A percentile compares a stretch with the other conserved stretches of the same genome.
Evolutionary conservation across 2,329 filamentous ascomycete species (phyloP).

Genomic region (Neoscytalidium dimidiatum): DNA sequence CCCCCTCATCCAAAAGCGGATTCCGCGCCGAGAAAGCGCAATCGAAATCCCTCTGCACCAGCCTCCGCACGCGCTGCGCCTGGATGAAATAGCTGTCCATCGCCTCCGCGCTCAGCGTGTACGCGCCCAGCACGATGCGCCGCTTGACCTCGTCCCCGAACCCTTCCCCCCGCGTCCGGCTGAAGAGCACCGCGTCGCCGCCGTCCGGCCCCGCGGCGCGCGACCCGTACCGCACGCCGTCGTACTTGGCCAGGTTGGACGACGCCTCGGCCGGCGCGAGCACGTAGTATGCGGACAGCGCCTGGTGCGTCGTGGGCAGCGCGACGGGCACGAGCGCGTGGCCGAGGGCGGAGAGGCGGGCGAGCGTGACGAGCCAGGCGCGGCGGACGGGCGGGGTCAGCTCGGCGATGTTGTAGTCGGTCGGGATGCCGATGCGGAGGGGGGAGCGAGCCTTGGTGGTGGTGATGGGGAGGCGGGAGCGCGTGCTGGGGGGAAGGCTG

Average conservation of each 20-base stretch:
- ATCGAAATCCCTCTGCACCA: slow-evolving; percentile 88
- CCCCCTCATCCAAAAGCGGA: slow-evolving; percentile 54
- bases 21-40: slow-evolving; percentile 70
- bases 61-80: slow-evolving; percentile 80
- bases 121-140: slow-evolving; percentile 85
- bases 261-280: slow-evolving; percentile 93
- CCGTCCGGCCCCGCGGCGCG: slow-evolving; percentile 57
- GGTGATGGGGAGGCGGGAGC: slow-evolving; percentile 44
- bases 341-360: slow-evolving; percentile 62
- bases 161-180: slow-evolving; percentile 69
- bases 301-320: slow-evolving; percentile 79
- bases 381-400: slow-evolving; percentile 68
- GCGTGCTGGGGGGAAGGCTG: slow-evolving; percentile 60
- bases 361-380: slow-evolving; percentile 68
- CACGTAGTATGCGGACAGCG: slow-evolving; percentile 91
- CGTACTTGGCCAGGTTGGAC: slow-evolving; percentile 95
- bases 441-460: neutral
- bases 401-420: slow-evolving; percentile 87
- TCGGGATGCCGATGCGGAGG: slow-evolving; percentile 59
- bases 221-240: slow-evolving; percentile 88
- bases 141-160: slow-evolving; percentile 86
- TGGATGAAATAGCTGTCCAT: slow-evolving; percentile 97
- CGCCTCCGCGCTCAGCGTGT: slow-evolving; percentile 83
- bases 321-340: slow-evolving; percentile 74
- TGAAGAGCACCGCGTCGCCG: slow-evolving; percentile 59